Percentiles rank a stretch among this genome's conserved stretches.
These are phyloP conservation scores for Fusarium goolgardi DNA, from an alignment of 2,329 filamentous ascomycete genomes.

Conservation along the genomic window DNA sequence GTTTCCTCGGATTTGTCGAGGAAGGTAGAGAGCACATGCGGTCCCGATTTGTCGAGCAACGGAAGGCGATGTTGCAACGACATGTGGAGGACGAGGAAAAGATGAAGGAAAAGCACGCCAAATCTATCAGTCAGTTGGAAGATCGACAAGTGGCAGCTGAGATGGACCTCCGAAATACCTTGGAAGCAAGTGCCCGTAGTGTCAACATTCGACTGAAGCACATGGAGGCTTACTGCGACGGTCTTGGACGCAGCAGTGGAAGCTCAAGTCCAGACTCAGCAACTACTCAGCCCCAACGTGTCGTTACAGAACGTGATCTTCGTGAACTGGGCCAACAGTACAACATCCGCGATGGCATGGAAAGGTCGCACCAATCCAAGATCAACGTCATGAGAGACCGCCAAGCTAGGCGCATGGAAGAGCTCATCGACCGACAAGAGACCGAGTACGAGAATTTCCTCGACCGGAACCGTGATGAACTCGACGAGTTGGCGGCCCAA, in stretches of 20 bases:
- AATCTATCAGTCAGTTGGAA: conserved; percentile 66
- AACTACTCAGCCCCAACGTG: conserved; percentile 56
- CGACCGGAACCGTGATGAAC: conserved; percentile 60
- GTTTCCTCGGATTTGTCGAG: conserved; percentile 63
- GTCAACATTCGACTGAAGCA: conserved; percentile 69
- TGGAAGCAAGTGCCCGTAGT: conserved; percentile 68
- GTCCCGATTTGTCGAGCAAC: conserved; percentile 62
- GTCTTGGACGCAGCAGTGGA: conserved; percentile 56
- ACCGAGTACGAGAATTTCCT: conserved; percentile 61
- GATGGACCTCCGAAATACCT: conserved; percentile 65
- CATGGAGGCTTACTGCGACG: conserved; percentile 74
- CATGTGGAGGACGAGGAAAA: conserved; percentile 62
- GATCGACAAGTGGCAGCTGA: conserved; percentile 72
- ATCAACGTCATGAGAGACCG: conserved; percentile 75
- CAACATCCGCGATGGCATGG: conserved; percentile 68
- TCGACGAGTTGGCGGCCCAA: conserved; percentile 60
- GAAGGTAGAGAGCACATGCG: conserved; percentile 63
- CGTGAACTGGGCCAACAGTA: conserved; percentile 71
- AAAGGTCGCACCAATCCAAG: conserved; percentile 67
- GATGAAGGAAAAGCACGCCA: conserved; percentile 66
- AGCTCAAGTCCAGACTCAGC: conserved; percentile 43
- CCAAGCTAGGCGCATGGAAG: conserved; percentile 71
- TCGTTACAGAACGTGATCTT: conserved; percentile 70
- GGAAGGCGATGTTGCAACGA: conserved; percentile 58
- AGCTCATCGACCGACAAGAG: conserved; percentile 66